These are phyloP conservation scores for Rutidosis leptorrhynchoides DNA, from an alignment of 129 eudicot genomes.

Conservation along the genomic window DNA sequence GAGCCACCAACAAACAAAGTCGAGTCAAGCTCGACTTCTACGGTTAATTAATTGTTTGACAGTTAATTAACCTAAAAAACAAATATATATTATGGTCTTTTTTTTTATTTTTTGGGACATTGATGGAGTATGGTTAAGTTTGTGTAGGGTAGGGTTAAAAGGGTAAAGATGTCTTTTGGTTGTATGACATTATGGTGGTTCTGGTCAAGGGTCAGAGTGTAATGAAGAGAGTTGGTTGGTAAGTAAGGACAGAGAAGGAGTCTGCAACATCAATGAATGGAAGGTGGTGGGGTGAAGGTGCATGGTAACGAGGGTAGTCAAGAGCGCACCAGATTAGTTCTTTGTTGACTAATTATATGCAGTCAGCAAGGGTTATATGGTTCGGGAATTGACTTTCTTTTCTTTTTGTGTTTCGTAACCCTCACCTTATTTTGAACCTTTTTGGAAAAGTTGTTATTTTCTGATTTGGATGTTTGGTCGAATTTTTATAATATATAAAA, in stretches of 20 bases:
- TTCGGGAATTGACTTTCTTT: slow-evolving; percentile 99
- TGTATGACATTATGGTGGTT: slow-evolving; percentile 31
- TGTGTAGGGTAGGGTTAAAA: slow-evolving; percentile 30
- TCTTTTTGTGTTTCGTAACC: slow-evolving; percentile 27
- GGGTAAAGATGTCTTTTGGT: slow-evolving; percentile 35
- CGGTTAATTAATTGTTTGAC: slow-evolving; percentile 25
- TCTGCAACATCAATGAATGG: slow-evolving; percentile 32
- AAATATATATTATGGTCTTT: neutral
- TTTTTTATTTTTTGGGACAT: neutral
- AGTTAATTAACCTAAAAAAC: slow-evolving; percentile 21
- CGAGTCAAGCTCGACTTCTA: slow-evolving; percentile 29
- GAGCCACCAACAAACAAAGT: slow-evolving; percentile 35
- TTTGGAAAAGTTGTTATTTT: neutral
- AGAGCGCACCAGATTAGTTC: slow-evolving; percentile 87
- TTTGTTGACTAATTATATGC: slow-evolving; percentile 32
- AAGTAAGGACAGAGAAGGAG: slow-evolving; percentile 27
- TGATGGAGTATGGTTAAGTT: too few relatives aligned
- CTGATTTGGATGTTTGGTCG: slow-evolving; percentile 13
- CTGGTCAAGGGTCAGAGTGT: slow-evolving; percentile 33
- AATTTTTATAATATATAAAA: slow-evolving; percentile 10
- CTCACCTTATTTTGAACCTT: slow-evolving; percentile 14
- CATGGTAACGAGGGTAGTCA: slow-evolving; percentile 63
- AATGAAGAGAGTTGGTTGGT: slow-evolving; percentile 40
- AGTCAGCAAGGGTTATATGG: slow-evolving; percentile 50
- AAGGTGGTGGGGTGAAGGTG: slow-evolving; percentile 44